Base-by-base conservation (phyloP, 2,329 filamentous ascomycete species). In the Fusarium proliferatum region DNA sequence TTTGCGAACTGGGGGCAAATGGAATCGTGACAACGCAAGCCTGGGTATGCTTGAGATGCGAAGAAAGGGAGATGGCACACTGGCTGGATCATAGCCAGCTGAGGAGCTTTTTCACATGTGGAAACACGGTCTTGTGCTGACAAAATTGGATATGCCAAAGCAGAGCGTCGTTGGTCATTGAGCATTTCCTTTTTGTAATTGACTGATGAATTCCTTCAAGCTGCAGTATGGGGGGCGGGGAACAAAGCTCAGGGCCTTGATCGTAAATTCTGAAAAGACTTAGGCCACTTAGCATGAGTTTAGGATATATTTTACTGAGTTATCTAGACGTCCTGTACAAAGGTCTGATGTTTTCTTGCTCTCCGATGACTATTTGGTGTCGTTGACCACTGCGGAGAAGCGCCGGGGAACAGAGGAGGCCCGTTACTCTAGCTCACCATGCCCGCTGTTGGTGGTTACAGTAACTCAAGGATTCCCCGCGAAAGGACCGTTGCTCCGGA, bases 301-400 rank as follows among this genome's bases (percentile, higher is more conserved):
- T 26, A 19, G 3, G 5, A 19, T 23, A 26, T 26, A 5, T 26
- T 26, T 26, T 26, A 26, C 26, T 26, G 26, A 26, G 5, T 26
- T 26, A 6, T 1, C 9, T 6, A 28, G 0, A 13, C 1, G 6
- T 19, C 23, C 5, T 13, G 8, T 15, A 9, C 10, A 5, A 28
- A 19, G 7, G 11, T 13, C 17, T 9, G 23, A 13, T 13, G 7
- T 13, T 46, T 19, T 28, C 43, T 46, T 19, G 11, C 17, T 19
- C 17, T 0, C 11, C 0, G 16, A 43, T 4, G 4, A 17, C 0
- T 4, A 5, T 12, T 43, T 43, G 9, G 42, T 11, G 42, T 17
- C 0, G 42, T 17, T 43, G 15, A 5, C n/a, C 6, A 23, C 8
- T 9, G 41, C 6, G 15, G 1, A 17, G 15, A 23, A 17, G 41